Evolutionary conservation across 2,329 filamentous ascomycete species (phyloP).

Genomic region (Xylaria sp.): DNA sequence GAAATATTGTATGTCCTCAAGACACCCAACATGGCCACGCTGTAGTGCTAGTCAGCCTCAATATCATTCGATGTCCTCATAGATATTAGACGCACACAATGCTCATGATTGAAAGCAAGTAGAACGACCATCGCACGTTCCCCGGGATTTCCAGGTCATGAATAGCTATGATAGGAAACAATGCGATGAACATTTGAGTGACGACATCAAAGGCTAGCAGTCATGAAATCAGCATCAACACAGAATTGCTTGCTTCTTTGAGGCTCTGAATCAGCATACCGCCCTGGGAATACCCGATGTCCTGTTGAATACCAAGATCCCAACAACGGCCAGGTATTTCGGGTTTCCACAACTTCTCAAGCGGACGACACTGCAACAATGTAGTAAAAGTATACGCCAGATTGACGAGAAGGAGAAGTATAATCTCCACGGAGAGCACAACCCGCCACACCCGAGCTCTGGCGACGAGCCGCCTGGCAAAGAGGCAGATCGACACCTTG

Average conservation of each 20-base stretch:
- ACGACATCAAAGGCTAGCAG: conserved; percentile 50
- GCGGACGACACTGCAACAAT: conserved; percentile 52
- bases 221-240: background rate
- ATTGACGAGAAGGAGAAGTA: conserved; percentile 49
- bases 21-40: conserved; percentile 48
- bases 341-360: conserved; percentile 52
- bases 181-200: conserved; percentile 51
- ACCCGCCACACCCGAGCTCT: conserved; percentile 47
- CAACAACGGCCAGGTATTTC: conserved; percentile 48
- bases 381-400: conserved; percentile 48
- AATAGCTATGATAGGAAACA: conserved; percentile 49
- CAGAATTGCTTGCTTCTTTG: background rate
- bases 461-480: conserved; percentile 48
- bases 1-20: conserved; percentile 51
- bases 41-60: conserved; percentile 29
- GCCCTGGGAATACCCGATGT: conserved; percentile 52
- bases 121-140: conserved; percentile 50
- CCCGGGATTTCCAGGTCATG: conserved; percentile 45
- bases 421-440: conserved; percentile 46
- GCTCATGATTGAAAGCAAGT: conserved; percentile 46
- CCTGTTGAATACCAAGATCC: conserved; percentile 47
- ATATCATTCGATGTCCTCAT: background rate
- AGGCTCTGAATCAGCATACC: conserved; percentile 31
- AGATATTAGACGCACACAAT: conserved; percentile 42
- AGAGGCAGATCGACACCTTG: conserved; percentile 53